phyloP scores from a whole-genome alignment of 1,284 basidiomycete species.

The Cutaneotrichosporon dermatis region DNA sequence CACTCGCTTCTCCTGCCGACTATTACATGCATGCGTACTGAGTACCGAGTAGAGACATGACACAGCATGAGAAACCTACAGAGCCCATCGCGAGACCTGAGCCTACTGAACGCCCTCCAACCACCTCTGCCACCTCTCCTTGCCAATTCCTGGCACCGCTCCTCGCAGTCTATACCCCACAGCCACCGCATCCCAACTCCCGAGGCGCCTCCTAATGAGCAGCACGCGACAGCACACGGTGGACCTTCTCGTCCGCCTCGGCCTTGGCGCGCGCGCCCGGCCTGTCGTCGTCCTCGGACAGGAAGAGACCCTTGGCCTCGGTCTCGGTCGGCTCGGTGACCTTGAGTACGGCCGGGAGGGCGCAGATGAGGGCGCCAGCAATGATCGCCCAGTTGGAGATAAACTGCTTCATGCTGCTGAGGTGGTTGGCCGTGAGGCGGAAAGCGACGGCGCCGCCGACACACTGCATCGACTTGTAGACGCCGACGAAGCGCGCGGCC shows the following conservation, averaged over 20 bases:
- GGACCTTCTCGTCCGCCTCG: not conserved
- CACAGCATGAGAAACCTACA: too few species aligned
- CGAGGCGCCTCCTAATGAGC: too few species aligned
- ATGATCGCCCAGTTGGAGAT: slow-evolving; percentile 25
- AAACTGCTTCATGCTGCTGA: slow-evolving; percentile 20
- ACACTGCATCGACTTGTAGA: slow-evolving; percentile 25
- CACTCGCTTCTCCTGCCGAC: too few species aligned
- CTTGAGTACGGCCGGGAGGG: slow-evolving; percentile 18
- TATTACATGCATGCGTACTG: too few species aligned
- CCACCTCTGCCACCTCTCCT: too few species aligned
- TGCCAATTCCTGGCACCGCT: too few species aligned
- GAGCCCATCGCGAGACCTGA: too few species aligned
- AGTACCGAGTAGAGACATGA: too few species aligned
- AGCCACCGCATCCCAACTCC: too few species aligned
- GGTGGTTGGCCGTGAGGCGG: slow-evolving; percentile 18
- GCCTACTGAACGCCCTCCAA: too few species aligned
- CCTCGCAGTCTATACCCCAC: too few species aligned
- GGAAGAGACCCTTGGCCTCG: slow-evolving; percentile 16
- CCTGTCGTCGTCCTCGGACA: slow-evolving; percentile 14
- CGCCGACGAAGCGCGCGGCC: slow-evolving; percentile 23
- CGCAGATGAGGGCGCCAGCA: slow-evolving; percentile 15
- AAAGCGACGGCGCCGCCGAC: slow-evolving; percentile 21
- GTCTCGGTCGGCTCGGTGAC: slow-evolving; percentile 22
- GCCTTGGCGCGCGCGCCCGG: slow-evolving; percentile 12
- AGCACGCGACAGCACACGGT: too few species aligned